phyloP scores from a whole-genome alignment of 352 stramenopile species.

The Aphanomyces stellatus region DNA sequence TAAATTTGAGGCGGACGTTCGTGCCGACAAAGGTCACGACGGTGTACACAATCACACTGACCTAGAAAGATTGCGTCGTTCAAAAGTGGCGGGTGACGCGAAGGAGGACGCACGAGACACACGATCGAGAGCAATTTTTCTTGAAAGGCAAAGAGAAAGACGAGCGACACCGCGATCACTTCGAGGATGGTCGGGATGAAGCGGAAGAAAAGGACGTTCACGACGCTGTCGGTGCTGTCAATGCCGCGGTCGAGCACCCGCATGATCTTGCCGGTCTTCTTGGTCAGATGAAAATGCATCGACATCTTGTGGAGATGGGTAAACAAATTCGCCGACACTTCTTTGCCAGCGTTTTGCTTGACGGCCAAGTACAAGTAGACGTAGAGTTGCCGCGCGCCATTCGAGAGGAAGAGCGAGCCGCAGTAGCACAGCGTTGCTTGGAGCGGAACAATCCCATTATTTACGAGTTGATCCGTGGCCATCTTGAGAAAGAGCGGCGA shows the following conservation, averaged over 20 bases:
- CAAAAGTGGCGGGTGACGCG: too few species aligned
- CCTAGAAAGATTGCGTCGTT: constrained; percentile 59
- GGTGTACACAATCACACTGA: constrained; percentile 90
- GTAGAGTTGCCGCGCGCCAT: constrained; percentile 91
- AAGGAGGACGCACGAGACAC: constrained; percentile 18
- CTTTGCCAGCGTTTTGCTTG: constrained; percentile 95
- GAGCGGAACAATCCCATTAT: constrained; percentile 31
- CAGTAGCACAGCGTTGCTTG: constrained; percentile 53
- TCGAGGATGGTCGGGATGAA: constrained; percentile 91
- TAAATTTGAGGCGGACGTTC: constrained; percentile 71
- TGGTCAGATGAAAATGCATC: constrained; percentile 95
- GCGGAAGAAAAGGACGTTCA: constrained; percentile 96
- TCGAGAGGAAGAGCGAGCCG: constrained; percentile 51
- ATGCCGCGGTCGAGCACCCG: constrained; percentile 84
- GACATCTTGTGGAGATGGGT: constrained; percentile 32
- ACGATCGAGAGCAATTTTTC: constrained; percentile 82
- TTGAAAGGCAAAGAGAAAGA: constrained; percentile 88
- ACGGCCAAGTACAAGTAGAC: constrained; percentile 90
- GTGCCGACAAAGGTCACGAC: constrained; percentile 82
- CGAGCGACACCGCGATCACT: constrained; percentile 88
- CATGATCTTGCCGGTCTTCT: constrained; percentile 96
- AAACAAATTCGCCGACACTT: constrained; percentile 80
- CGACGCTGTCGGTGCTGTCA: constrained; percentile 84
- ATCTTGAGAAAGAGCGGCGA: constrained; percentile 64
- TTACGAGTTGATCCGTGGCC: constrained; percentile 43